Conservation (phyloP, 176 grass and related monocot species). For the Puccinellia tenuiflora region DNA sequence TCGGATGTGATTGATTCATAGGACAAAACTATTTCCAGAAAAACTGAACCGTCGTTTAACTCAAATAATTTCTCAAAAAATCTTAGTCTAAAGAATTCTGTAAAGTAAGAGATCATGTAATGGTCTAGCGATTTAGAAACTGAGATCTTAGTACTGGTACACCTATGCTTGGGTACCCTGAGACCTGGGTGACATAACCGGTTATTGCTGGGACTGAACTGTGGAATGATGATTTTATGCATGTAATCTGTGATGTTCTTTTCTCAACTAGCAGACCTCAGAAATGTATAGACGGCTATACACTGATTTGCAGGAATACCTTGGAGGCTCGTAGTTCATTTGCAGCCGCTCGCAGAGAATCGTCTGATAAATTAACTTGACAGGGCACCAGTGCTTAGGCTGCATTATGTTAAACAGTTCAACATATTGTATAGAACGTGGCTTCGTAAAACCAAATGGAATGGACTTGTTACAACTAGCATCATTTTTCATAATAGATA, state of each 20-base stretch:
- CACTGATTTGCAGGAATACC: slow-evolving; percentile 38
- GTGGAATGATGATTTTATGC: background rate
- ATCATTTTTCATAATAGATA: background rate
- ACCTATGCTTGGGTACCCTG: background rate
- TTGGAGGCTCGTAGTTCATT: slow-evolving; percentile 86
- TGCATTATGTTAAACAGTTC: slow-evolving; percentile 27
- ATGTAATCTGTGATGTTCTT: background rate
- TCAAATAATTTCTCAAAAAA: background rate
- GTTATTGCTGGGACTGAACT: background rate
- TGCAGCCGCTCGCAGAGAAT: slow-evolving; percentile 74
- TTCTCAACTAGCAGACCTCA: background rate
- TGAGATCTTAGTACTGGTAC: background rate
- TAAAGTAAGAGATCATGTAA: background rate
- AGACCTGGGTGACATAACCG: background rate
- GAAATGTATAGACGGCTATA: background rate
- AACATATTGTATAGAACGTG: background rate
- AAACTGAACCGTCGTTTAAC: background rate
- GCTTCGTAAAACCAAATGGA: slow-evolving; percentile 11
- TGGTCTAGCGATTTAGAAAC: background rate
- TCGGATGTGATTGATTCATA: background rate
- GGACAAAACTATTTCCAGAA: background rate
- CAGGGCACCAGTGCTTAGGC: slow-evolving; percentile 87
- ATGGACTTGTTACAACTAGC: background rate
- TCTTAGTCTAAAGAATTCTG: background rate
- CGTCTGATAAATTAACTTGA: slow-evolving; percentile 94